Percentiles rank a stretch among this genome's conserved stretches.
phyloP scores from a whole-genome alignment of 768 basidiomycete species.

The Auriscalpium orientale region DNA sequence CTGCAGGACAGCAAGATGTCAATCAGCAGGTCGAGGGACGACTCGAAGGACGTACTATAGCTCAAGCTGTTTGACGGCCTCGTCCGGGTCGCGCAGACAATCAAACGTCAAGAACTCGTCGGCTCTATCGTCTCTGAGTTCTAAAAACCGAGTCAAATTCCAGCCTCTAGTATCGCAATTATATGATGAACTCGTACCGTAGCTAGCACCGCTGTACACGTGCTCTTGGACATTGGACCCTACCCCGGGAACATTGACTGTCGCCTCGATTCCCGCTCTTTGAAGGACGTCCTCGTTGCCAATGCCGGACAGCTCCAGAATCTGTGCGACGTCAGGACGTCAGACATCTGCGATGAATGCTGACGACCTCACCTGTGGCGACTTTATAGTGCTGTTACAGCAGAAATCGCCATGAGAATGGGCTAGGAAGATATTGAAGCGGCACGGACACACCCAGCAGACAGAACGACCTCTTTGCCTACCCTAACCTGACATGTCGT shows the following conservation, averaged over 20 bases:
- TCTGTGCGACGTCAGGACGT: not conserved
- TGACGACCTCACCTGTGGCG: slow-evolving; percentile 4
- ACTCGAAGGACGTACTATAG: slow-evolving; percentile 2
- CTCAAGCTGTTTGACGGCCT: slow-evolving; percentile 4
- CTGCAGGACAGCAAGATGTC: not conserved
- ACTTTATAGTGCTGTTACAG: slow-evolving; percentile 2
- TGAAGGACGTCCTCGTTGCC: slow-evolving; percentile 6
- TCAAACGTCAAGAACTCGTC: slow-evolving; percentile 4
- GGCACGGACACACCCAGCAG: slow-evolving; percentile 7
- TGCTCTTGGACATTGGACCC: slow-evolving; percentile 15
- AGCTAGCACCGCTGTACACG: not conserved
- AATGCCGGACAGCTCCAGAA: slow-evolving; percentile 15
- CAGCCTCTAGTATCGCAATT: not conserved
- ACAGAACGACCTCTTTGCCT: slow-evolving; percentile 9
- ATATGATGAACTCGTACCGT: not conserved
- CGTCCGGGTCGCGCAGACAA: slow-evolving; percentile 1
- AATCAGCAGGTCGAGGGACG: not conserved
- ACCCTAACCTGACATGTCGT: slow-evolving; percentile 4
- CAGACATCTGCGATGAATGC: too few relatives aligned
- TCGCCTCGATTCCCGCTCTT: slow-evolving; percentile 1
- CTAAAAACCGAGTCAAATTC: not conserved
- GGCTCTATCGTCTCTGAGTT: slow-evolving; percentile 6
- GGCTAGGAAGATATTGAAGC: not conserved
- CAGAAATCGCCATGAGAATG: not conserved
- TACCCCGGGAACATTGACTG: slow-evolving; percentile 7